Percentiles rank a stretch among this genome's conserved stretches.
These are phyloP conservation scores for Wickerhamia fluorescens DNA, from an alignment of 805 yeast genomes.

Conservation along the genomic window DNA sequence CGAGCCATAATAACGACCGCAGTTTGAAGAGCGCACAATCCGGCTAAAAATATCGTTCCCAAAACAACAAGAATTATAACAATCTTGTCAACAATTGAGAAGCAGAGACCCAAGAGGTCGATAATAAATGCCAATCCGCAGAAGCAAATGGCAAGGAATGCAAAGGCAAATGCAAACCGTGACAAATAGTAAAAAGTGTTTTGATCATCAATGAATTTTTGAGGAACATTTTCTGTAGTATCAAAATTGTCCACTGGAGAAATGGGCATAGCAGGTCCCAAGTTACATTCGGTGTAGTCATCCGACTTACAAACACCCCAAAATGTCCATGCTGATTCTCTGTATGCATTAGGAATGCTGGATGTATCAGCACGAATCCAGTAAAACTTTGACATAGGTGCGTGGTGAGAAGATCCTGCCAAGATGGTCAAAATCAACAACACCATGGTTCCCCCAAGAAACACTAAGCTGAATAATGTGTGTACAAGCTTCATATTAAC, in stretches of 20 bases:
- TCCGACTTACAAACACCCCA: slow-evolving; percentile 61
- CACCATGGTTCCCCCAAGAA: slow-evolving; percentile 39
- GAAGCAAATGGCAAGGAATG: slow-evolving; percentile 47
- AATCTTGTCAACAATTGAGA: slow-evolving; percentile 47
- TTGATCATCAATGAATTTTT: slow-evolving; percentile 40
- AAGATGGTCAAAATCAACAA: slow-evolving; percentile 57
- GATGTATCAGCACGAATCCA: slow-evolving; percentile 76
- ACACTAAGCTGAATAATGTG: slow-evolving; percentile 30
- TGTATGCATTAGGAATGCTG: slow-evolving; percentile 42
- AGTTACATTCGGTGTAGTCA: slow-evolving; percentile 46
- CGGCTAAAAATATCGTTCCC: slow-evolving; percentile 48
- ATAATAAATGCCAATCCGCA: slow-evolving; percentile 55
- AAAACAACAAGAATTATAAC: slow-evolving; percentile 44
- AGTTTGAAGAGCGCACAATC: slow-evolving; percentile 66
- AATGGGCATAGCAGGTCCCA: slow-evolving; percentile 76
- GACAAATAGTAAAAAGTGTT: slow-evolving; percentile 58
- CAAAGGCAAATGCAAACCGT: slow-evolving; percentile 33
- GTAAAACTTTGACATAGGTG: slow-evolving; percentile 63
- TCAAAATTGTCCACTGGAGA: slow-evolving; percentile 74
- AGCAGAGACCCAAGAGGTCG: slow-evolving; percentile 50
- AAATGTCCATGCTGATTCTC: slow-evolving; percentile 69
- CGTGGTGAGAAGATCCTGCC: slow-evolving; percentile 53
- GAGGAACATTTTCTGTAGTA: slow-evolving; percentile 44
- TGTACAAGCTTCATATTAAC: slow-evolving; percentile 28
- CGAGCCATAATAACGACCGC: slow-evolving; percentile 74